These are phyloP conservation scores for Peribolospora kevripleyi DNA, from an alignment of 768 basidiomycete species.

Conservation along the genomic window DNA sequence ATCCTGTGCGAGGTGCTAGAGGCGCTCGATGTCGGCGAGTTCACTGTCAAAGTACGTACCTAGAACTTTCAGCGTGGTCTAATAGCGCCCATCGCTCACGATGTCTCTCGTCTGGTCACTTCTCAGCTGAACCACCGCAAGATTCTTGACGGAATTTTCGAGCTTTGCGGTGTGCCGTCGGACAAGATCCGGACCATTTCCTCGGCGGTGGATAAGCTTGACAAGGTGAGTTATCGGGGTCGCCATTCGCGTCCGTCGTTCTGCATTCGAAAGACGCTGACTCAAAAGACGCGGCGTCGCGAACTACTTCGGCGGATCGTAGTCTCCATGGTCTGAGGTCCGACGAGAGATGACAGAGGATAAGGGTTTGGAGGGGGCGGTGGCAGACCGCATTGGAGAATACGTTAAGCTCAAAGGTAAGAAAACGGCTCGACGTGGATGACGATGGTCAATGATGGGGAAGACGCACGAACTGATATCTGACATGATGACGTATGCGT, in stretches of 20 bases:
- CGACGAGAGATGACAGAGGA: slow-evolving; percentile 91
- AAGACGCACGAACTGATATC: background rate
- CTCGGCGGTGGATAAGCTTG: slow-evolving; percentile 91
- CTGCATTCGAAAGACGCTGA: background rate
- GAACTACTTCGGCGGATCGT: background rate
- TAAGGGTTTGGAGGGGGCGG: slow-evolving; percentile 54
- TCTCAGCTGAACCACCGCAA: slow-evolving; percentile 76
- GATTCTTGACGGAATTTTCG: slow-evolving; percentile 88
- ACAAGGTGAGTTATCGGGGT: slow-evolving; percentile 39
- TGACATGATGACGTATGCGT: background rate
- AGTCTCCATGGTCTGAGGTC: slow-evolving; percentile 76
- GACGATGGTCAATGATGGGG: background rate
- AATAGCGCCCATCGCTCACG: background rate
- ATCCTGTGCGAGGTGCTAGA: slow-evolving; percentile 57
- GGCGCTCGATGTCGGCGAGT: slow-evolving; percentile 73
- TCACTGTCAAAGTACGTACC: slow-evolving; percentile 53
- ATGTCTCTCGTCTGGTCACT: background rate
- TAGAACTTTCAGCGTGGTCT: background rate
- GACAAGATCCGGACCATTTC: slow-evolving; percentile 82
- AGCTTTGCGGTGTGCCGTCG: slow-evolving; percentile 74
- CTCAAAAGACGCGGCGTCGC: background rate
- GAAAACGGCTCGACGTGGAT: background rate
- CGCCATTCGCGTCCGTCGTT: background rate
- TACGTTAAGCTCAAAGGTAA: slow-evolving; percentile 86
- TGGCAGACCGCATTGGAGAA: slow-evolving; percentile 85